Conservation (phyloP, 2,329 filamentous ascomycete genomes). For the Knufia fluminis region DNA sequence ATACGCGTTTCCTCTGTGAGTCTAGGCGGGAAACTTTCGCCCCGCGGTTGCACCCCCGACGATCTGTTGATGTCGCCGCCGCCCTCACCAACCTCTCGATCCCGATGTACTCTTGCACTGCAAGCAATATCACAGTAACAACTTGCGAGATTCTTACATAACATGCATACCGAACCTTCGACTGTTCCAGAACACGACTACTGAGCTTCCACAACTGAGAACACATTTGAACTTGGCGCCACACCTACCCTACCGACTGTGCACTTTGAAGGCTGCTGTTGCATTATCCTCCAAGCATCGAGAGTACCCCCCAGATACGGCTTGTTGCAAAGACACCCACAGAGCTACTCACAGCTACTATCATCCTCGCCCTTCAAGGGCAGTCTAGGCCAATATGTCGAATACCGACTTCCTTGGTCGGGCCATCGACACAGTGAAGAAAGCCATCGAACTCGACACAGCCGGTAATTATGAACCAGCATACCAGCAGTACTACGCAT, state of each 20-base stretch:
- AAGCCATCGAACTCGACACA: conserved; percentile 93
- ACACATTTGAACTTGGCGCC: too few species aligned
- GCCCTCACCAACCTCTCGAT: neutral
- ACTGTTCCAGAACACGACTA: neutral
- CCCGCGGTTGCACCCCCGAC: neutral
- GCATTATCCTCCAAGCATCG: neutral
- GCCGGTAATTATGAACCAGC: conserved; percentile 94
- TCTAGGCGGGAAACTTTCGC: neutral
- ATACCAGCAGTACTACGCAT: conserved; percentile 90
- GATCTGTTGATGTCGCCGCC: neutral
- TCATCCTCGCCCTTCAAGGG: neutral
- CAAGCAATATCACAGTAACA: neutral
- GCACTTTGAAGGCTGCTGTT: neutral
- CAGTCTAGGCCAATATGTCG: conserved; percentile 54
- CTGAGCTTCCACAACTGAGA: too few species aligned
- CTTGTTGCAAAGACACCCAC: neutral
- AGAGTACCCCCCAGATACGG: neutral
- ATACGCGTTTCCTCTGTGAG: neutral
- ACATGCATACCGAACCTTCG: neutral
- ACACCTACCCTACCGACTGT: too few species aligned
- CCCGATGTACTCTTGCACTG: neutral
- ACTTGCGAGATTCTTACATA: neutral
- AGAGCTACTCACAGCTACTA: neutral
- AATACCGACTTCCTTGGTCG: conserved; percentile 95
- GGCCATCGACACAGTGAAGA: conserved; percentile 93